Evolutionary conservation across 2,329 filamentous ascomycete genomes (phyloP), one percentile per base, ranked within the genome.

Genomic region (Fonsecaea multimorphosa): DNA sequence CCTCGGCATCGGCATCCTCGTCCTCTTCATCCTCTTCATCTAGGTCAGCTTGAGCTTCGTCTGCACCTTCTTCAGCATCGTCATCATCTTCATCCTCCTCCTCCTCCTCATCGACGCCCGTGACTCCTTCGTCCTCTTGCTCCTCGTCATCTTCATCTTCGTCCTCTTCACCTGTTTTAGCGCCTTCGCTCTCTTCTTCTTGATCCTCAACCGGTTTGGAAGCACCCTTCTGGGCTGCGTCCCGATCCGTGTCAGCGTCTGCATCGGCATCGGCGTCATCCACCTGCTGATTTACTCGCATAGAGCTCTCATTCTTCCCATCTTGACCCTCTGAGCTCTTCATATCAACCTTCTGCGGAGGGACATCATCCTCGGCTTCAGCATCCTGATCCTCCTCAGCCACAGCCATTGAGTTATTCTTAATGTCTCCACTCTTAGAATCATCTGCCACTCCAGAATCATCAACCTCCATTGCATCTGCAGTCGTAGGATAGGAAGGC

Each of bases 331-430:
- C 57, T 34, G 61, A 34, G 22, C 58, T 54, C 12, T 68, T 68
- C 4, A 64, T 7, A 12, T 64, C 67, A 8, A 51, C 57, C 16
- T 70, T 68, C 5, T 66, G 61, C 11, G 44, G 54, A 8, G 68
- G 38, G 3, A 64, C 66, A n/a, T 71, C 69, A 22, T 58, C 59
- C 19, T 64, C 65, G 38, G 54, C 66, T 32, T 66, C 64, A 12
- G 92, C 52, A 56, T 69, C 62, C 36, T 70, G 58, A 19, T 70
- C 69, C 5, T 66, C 66, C 34, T 69, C 70, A 38, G 63, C 65
- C 24, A 38, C 66, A 22, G 56, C 58, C 54, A 68, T 62, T 14
- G 66, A 69, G 53, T 68, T 67, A 40, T 66, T 56, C 38, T 63
- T 44, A 19, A 38, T 56, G 38, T 16, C 57, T 22, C 67, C 65